Evolutionary conservation across 1,284 basidiomycete species (phyloP), one percentile per base, ranked within the genome.

Genomic region (Sphagnurus paluster): DNA sequence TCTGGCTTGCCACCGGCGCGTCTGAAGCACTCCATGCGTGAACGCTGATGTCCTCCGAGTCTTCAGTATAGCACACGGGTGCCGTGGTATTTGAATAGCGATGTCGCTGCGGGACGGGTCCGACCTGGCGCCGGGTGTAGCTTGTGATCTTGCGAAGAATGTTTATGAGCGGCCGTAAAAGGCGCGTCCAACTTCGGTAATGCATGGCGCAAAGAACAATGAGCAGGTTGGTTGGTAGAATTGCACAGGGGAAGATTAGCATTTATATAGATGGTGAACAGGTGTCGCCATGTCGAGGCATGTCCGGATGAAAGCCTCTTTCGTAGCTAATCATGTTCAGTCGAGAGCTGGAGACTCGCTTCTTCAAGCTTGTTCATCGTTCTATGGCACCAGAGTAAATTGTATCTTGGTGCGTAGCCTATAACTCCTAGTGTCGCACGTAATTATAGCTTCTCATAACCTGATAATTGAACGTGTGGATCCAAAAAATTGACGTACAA

Each of bases 11-110:
- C 20, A 26, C 36, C n/a, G 16, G 17, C 4, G 30, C 37, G 20
- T 34, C 44, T 10, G 38, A 34, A 20, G 29, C 21, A n/a, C 26
- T 34, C 30, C 37, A 39, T 4, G 13, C 30, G 14, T 24, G 21
- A 5, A 44, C 46, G 35, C 54, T 51, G 24, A 50, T 37, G 21
- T 48, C 48, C 32, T 56, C 50, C 50, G 49, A 52, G 23, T 48
- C 44, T 16, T 9, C 50, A 36, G 32, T 51, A 49, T 16, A 21
- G n/a, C n/a, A 39, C 2, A 19, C 19, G 23, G 37, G 24, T 14
- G 29, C 19, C n/a, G 13, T 8, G 5, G 8, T 23, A 2, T 2
- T n/a, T 7, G 16, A 9, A 26, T 26, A 17, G 13, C 3, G 8
- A 11, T 38, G 6, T 7, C 5, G 35, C n/a, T 11, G 36, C n/a